Evolutionary conservation across 2,329 filamentous ascomycete genomes (phyloP).

Genomic region (Samsoniella hepiali): DNA sequence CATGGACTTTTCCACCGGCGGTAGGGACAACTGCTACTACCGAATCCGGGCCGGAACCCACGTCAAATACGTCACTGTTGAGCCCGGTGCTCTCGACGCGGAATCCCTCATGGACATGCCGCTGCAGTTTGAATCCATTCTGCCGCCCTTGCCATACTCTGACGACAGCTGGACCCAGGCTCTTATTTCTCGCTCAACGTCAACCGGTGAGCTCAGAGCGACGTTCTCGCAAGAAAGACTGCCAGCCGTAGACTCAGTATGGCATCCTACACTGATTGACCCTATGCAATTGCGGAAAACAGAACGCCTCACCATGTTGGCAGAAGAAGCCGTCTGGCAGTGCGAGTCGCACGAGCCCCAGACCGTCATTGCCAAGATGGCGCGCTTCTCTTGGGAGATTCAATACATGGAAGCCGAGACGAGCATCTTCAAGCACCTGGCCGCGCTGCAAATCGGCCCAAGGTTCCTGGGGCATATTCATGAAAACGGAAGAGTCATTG

Average conservation of each 20-base stretch:
- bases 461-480: constrained; percentile 26
- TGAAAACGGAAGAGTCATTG: constrained; percentile 24
- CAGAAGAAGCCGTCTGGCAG: constrained; percentile 27
- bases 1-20: neutral
- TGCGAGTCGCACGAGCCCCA: constrained; percentile 16
- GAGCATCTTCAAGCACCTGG: constrained; percentile 28
- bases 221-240: constrained; percentile 26
- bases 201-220: neutral
- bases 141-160: neutral
- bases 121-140: neutral
- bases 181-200: neutral
- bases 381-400: constrained; percentile 34
- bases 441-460: constrained; percentile 31
- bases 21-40: neutral
- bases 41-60: neutral
- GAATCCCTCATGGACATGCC: neutral
- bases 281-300: constrained; percentile 28
- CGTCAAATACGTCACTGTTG: neutral
- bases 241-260: constrained; percentile 26
- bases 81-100: neutral
- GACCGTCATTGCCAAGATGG: constrained; percentile 30
- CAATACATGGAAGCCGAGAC: constrained; percentile 33
- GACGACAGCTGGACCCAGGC: neutral
- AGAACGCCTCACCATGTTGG: constrained; percentile 27
- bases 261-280: constrained; percentile 27